Evolutionary conservation across 2,329 filamentous ascomycete species (phyloP).

Genomic region (Talaromyces sp.): DNA sequence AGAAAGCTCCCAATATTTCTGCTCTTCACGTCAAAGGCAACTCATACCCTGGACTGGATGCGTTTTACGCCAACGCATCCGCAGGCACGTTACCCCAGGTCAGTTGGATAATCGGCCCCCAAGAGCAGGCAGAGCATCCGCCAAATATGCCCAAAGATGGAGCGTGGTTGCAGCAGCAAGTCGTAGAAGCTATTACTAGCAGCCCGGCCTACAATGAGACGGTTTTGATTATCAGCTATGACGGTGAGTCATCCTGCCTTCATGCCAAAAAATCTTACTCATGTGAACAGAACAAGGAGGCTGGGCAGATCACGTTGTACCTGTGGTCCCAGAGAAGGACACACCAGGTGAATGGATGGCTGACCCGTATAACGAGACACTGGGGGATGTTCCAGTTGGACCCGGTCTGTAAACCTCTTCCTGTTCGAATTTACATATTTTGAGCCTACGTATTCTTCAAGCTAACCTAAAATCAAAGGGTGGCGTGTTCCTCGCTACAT

Average conservation of each 20-base stretch:
- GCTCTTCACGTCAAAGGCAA: constrained; percentile 43
- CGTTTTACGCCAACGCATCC: constrained; percentile 46
- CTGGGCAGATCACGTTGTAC: constrained; percentile 50
- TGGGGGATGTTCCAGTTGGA: constrained; percentile 38
- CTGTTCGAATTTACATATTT: background rate
- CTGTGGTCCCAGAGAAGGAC: constrained; percentile 43
- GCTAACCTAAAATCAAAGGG: constrained; percentile 19
- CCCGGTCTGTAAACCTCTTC: constrained; percentile 23
- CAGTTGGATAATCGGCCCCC: constrained; percentile 45
- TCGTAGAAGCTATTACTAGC: constrained; percentile 46
- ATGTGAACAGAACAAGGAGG: constrained; percentile 43
- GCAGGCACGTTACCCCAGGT: constrained; percentile 48
- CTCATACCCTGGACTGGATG: constrained; percentile 40
- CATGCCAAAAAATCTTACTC: background rate
- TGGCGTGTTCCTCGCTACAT: constrained; percentile 51
- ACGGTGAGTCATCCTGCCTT: constrained; percentile 24
- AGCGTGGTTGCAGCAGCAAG: constrained; percentile 49
- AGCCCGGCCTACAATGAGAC: constrained; percentile 46
- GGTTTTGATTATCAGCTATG: constrained; percentile 36
- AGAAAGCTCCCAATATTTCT: constrained; percentile 37
- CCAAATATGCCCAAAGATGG: constrained; percentile 49
- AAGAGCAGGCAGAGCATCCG: constrained; percentile 48
- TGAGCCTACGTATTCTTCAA: background rate
- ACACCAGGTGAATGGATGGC: constrained; percentile 50
- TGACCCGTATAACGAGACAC: constrained; percentile 33